Evolutionary conservation across 2,329 filamentous ascomycete species (phyloP).

Genomic region (Seiridium cupressi): DNA sequence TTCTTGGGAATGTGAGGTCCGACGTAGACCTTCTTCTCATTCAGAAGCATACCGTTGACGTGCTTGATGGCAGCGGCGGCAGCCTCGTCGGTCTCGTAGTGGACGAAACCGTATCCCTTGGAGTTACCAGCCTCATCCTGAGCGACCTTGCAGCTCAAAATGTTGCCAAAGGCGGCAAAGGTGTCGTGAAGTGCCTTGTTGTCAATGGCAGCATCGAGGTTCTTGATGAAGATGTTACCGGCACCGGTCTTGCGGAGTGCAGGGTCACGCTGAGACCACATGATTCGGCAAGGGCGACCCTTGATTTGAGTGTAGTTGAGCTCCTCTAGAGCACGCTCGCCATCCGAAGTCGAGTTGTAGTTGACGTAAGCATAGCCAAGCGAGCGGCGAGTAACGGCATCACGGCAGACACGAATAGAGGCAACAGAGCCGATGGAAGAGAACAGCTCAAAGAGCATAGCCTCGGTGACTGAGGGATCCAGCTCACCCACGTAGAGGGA

Average conservation of each 20-base stretch:
- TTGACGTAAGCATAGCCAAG: slow-evolving; percentile 99
- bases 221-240: slow-evolving; percentile 99
- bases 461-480: slow-evolving; percentile 95
- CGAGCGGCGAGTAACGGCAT: slow-evolving; percentile 96
- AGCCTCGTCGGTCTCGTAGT: slow-evolving; percentile 99
- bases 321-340: slow-evolving; percentile 97
- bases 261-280: slow-evolving; percentile 99
- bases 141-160: slow-evolving; percentile 98
- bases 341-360: slow-evolving; percentile 96
- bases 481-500: slow-evolving; percentile 99
- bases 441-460: slow-evolving; percentile 99
- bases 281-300: slow-evolving; percentile 98
- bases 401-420: slow-evolving; percentile 99
- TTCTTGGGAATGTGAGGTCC: slow-evolving; percentile 99
- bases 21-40: slow-evolving; percentile 99
- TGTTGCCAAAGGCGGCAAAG: slow-evolving; percentile 98
- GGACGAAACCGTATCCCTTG: slow-evolving; percentile 98
- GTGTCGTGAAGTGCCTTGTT: slow-evolving; percentile 99
- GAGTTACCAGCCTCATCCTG: slow-evolving; percentile 96
- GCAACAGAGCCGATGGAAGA: slow-evolving; percentile 98
- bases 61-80: slow-evolving; percentile 98
- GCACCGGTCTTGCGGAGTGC: slow-evolving; percentile 98
- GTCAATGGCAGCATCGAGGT: slow-evolving; percentile 96
- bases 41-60: slow-evolving; percentile 98
- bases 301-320: slow-evolving; percentile 99